Evolutionary conservation across 2,329 filamentous ascomycete genomes (phyloP), one percentile per base, ranked within the genome.

Genomic region (Purpureocillium takamizusanense): DNA sequence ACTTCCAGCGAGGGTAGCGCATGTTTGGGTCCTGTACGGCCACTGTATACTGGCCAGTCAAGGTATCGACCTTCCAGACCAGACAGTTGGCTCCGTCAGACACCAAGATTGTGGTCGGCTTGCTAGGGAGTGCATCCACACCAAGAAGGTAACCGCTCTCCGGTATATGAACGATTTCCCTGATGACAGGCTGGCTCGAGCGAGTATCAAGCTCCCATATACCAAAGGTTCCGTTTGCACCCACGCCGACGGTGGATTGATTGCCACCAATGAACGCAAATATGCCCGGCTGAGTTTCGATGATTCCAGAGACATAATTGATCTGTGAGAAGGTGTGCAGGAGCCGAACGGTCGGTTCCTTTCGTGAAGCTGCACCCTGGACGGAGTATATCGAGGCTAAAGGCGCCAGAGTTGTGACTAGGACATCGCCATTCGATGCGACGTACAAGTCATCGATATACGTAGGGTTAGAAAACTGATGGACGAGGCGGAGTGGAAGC

Each of bases 1-100:
- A 42, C 1, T 51, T 59, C 2, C 59, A 63, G n/a, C 65, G 65
- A 36, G 66, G 57, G 40, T 71, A 67, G 13, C 63, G 62, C 48
- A 55, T 46, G 23, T 52, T 47, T 0, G 48, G 30, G 9, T 46
- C 39, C 14, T 51, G 25, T 6, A 54, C 35, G 3, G 48, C 45
- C 12, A 52, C 30, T 0, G 39, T 31, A 14, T 40, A 44, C 3
- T 44, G 34, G 6, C 47, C 45, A 0, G 50, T 54, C 1, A 27
- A 7, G 3, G 48, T 47, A 31, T 59, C 42, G 7, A 60, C 31
- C 16, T 49, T 42, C 43, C 46, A 54, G 9, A 55, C 41, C 1
- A 45, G 29, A n/a, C 56, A 54, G 4, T 28, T 33, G 4, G 43
- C 14, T 2, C 51, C 53, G 39, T 59, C 55, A 0, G 51, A 43